Percentiles rank a stretch among this genome's conserved stretches.
Evolutionary conservation across 345 rosid genomes (phyloP).

Genomic region (Bruguiera parviflora): DNA sequence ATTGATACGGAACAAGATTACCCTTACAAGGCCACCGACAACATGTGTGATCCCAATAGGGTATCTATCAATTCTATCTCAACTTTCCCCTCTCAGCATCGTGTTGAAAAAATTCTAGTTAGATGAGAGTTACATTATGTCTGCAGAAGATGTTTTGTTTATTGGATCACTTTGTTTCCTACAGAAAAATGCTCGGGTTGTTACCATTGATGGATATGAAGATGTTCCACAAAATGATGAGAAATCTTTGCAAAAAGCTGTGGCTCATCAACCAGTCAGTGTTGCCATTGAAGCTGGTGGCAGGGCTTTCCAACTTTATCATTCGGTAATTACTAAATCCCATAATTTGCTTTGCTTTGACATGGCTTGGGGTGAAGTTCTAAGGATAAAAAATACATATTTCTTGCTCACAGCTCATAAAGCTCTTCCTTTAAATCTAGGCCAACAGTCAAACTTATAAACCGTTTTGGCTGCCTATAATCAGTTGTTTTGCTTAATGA

Average conservation of each 20-base stretch:
- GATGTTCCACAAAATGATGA: constrained; percentile 29
- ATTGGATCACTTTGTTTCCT: neutral
- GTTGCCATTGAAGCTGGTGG: constrained; percentile 38
- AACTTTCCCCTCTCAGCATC: neutral
- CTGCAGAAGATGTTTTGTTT: neutral
- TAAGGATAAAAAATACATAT: neutral
- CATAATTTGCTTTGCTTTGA: neutral
- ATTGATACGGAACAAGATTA: constrained; percentile 27
- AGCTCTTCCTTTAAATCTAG: no score
- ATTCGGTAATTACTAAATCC: constrained; percentile 13
- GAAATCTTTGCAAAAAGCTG: constrained; percentile 25
- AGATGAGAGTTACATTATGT: neutral
- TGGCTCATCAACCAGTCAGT: constrained; percentile 28
- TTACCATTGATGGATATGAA: constrained; percentile 29
- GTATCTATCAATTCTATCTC: constrained; percentile 7
- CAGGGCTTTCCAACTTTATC: constrained; percentile 26
- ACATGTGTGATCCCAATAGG: constrained; percentile 21
- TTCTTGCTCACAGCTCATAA: no score
- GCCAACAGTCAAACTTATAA: no score
- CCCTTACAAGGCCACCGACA: constrained; percentile 24
- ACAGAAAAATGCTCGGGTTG: constrained; percentile 27
- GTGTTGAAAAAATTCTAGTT: neutral
- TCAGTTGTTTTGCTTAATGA: no score
- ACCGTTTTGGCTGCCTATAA: no score
- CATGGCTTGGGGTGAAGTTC: neutral